Conservation (phyloP, 176 grass and related monocot genomes). For the Carex parvula region DNA sequence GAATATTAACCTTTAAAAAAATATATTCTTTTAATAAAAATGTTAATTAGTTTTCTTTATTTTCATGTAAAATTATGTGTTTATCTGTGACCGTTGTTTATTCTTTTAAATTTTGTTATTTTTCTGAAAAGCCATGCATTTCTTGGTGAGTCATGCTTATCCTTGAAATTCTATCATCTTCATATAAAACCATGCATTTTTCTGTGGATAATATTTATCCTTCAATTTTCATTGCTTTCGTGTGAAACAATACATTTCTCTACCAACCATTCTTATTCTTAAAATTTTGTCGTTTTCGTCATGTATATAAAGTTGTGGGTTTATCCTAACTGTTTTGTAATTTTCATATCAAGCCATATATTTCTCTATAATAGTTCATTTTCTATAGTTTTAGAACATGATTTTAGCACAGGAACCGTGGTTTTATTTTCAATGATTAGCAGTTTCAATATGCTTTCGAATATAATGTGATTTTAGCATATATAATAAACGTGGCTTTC, state of each 20-base stretch:
- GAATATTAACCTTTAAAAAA: neutral
- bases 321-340: neutral
- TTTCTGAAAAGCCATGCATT: neutral
- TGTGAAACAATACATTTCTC: neutral
- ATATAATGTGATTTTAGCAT: neutral
- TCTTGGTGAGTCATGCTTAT: neutral
- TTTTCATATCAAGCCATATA: neutral
- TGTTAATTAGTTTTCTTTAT: neutral
- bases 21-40: neutral
- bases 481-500: neutral
- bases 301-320: neutral
- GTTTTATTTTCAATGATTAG: neutral
- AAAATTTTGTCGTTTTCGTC: neutral
- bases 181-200: neutral
- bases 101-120: neutral
- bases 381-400: neutral
- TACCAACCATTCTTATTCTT: neutral
- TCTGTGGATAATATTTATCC: neutral
- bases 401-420: too few relatives aligned
- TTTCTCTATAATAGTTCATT: neutral
- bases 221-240: neutral
- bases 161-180: neutral
- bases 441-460: too few relatives aligned
- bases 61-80: neutral
- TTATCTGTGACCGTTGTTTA: neutral